Conservation (phyloP, 2,329 filamentous ascomycete species). For the Arthrobotrys megalospora region DNA sequence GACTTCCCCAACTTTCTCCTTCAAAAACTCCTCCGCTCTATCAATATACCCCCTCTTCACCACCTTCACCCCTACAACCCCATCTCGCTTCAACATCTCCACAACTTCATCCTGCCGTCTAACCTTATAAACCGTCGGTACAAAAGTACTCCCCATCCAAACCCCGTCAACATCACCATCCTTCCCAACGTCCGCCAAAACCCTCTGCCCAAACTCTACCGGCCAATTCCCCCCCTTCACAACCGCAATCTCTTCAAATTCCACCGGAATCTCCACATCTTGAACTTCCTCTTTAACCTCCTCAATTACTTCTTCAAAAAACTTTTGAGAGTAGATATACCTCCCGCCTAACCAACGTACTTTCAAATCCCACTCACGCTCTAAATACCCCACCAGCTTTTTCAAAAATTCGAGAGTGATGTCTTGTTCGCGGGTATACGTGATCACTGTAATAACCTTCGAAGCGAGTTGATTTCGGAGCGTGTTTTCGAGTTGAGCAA, state of each 20-base stretch:
- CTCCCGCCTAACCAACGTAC: constrained; percentile 58
- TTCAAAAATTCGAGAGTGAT: constrained; percentile 63
- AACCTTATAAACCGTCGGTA: constrained; percentile 35
- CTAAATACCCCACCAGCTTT: constrained; percentile 61
- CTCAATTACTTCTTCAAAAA: constrained; percentile 32
- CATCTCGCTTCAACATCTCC: constrained; percentile 8
- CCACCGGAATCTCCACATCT: constrained; percentile 18
- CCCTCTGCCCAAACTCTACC: constrained; percentile 2
- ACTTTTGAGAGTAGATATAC: constrained; percentile 36
- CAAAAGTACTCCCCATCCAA: constrained; percentile 29
- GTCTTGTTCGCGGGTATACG: constrained; percentile 61
- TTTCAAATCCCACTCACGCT: constrained; percentile 49
- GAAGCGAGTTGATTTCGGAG: constrained; percentile 53
- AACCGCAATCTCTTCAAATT: constrained; percentile 4
- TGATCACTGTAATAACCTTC: constrained; percentile 58
- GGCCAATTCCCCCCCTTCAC: constrained; percentile 3
- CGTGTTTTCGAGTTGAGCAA: constrained; percentile 57
- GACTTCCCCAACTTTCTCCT: not conserved
- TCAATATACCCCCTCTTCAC: constrained; percentile 46
- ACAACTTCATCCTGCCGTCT: constrained; percentile 19
- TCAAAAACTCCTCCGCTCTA: constrained; percentile 30
- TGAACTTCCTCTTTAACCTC: constrained; percentile 12
- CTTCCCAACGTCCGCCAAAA: constrained; percentile 13
- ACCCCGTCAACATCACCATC: constrained; percentile 30
- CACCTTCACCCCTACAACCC: constrained; percentile 25